Base-by-base conservation (phyloP, 345 rosid species). In the Linum usitatissimum region DNA sequence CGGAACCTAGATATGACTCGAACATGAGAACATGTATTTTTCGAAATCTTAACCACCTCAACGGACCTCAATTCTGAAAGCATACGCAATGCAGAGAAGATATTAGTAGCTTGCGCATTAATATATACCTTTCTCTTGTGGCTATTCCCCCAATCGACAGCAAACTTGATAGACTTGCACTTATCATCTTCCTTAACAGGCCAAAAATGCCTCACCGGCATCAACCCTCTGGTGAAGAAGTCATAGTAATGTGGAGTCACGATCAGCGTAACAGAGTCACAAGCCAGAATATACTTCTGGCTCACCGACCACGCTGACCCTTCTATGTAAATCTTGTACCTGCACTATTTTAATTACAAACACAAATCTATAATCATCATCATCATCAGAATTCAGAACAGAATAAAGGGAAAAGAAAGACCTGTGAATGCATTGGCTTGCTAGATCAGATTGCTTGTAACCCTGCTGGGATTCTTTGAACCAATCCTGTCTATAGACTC, bases 401-500 rank as follows among this genome's bases (percentile, higher is more conserved):
- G 38, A 34, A 7, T 0, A 34, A 34, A 34, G 38, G 38, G 28
- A 23, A 34, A 34, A 34, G 38, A 34, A 34, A 7, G 38, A 92
- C 99, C 95, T 83, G 70, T 93, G 78, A 39, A 38, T 65, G 74
- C 99, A 93, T 71, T 93, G 99, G 78, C 69, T 74, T 40, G 88
- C 84, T 55, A 90, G 73, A 58, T 83, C 79, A 19, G 99, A 93
- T 68, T 75, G 71, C 70, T 86, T 87, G 86, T 74, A 93, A 6
- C 96, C 95, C 76, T 82, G 73, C 31, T 66, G 75, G 3, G 80
- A 66, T 78, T 87, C 99, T 70, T 28, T 42, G 38, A 53, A 17
- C 97, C 99, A 93, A 42, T 93, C 78, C 98, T 92, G 87, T 68
- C 70, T 74, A 61, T 72, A 89, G 36, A 92, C 59, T 58, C 93